Base-by-base conservation (phyloP, 2,329 filamentous ascomycete genomes). In the Fusarium sp. region DNA sequence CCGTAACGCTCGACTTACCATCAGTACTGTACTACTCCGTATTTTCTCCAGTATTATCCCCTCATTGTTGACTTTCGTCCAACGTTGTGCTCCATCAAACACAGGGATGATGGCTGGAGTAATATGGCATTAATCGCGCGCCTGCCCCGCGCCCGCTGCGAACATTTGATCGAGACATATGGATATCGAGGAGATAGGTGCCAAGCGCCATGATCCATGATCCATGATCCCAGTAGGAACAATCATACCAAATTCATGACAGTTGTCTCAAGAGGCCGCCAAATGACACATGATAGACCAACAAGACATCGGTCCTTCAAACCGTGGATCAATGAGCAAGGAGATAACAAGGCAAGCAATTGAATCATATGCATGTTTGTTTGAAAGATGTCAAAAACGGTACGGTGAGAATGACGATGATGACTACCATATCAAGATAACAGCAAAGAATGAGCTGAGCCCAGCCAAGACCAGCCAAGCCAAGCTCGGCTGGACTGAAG, bases 61-160 rank as follows among this genome's bases (percentile, higher is more conserved):
- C 55, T 61, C 55, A 56, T 52, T 44, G 33, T 50, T 62, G 33
- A 37, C 35, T 62, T 61, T 44, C 32, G 20, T 48, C 57, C 65
- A 27, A 56, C 40, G 44, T 37, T 49, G 44, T 54, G 41, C 56
- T 66, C 61, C 61, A 65, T 57, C 17, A 41, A 62, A n/a, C 37
- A 43, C 65, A 68, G 58, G 66, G 66, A 68, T 70, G 20, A 43
- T 68, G 54, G 61, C 62, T 56, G 65, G 65, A 69, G 67, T 22
- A 63, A 69, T 22, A 63, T 41, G 30, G 25, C 58, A 33, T 70
- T 69, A 67, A 67, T 67, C 48, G 45, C 63, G 60, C 46, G 40
- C 58, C 33, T 27, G 47, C 55, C 65, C 65, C 65, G 65, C 60
- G 65, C 41, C 41, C 61, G 32, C 39, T 41, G 56, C 57, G 37